A percentile compares a stretch with the other conserved stretches of the same genome.
Evolutionary conservation across 2,329 filamentous ascomycete species (phyloP).

Genomic region (Cladophialophora carrionii): DNA sequence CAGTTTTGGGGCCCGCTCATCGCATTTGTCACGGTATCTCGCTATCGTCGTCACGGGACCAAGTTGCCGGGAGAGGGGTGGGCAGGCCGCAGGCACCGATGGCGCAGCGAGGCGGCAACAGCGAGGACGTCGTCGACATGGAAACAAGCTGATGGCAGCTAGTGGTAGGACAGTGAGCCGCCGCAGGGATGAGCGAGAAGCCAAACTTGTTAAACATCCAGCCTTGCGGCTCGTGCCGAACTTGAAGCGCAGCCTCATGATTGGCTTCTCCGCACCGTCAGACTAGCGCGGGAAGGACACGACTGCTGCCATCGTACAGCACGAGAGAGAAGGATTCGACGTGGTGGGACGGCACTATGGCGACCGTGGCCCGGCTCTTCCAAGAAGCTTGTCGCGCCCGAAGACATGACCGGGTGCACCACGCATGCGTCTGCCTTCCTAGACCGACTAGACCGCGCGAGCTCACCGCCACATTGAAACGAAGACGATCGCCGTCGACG

Average conservation of each 20-base stretch:
- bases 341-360: conserved; percentile 20
- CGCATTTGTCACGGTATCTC: background rate
- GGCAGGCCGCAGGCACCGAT: background rate
- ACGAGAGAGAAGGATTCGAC: background rate
- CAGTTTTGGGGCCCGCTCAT: background rate
- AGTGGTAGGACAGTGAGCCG: background rate
- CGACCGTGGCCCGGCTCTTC: conserved; percentile 32
- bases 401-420: background rate
- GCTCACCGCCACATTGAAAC: background rate
- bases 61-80: background rate
- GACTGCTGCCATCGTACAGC: background rate
- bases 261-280: background rate
- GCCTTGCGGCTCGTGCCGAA: conserved; percentile 9
- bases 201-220: background rate
- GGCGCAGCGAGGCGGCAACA: background rate
- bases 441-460: conserved; percentile 2
- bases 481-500: background rate
- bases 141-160: conserved; percentile 6
- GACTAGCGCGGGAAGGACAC: background rate
- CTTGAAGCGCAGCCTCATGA: conserved; percentile 5
- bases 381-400: conserved; percentile 34
- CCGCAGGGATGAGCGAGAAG: background rate
- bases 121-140: background rate
- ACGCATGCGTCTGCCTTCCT: conserved; percentile 1
- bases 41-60: background rate